Percentiles rank a stretch among this genome's conserved stretches.
Conservation (phyloP, 371 early-diverging fungal species). For the Mucor saturninus region DNA sequence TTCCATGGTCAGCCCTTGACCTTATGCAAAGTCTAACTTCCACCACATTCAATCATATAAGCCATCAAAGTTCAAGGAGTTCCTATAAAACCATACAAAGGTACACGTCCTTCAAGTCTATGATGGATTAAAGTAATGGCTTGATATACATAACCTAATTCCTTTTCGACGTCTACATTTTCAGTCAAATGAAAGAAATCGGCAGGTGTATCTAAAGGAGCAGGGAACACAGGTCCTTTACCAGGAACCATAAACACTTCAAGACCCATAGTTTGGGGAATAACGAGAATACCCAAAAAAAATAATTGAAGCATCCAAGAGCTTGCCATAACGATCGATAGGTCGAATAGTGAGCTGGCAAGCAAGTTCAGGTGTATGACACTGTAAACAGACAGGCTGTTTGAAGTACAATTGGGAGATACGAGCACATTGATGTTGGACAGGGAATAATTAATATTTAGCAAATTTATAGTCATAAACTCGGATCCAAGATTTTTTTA, state of each 20-base stretch:
- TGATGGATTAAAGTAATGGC: conserved; percentile 94
- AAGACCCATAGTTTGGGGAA: conserved; percentile 96
- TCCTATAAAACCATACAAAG: conserved; percentile 94
- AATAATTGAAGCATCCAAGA: conserved; percentile 96
- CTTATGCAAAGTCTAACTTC: conserved; percentile 87
- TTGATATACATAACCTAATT: conserved; percentile 90
- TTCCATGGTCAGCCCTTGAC: conserved; percentile 91
- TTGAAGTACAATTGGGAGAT: no score
- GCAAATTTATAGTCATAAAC: no score
- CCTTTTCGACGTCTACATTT: conserved; percentile 72
- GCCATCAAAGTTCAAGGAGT: conserved; percentile 99
- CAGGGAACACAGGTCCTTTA: conserved; percentile 92
- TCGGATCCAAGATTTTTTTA: no score
- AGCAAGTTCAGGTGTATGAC: conserved; percentile 93
- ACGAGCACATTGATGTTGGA: no score
- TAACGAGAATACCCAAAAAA: conserved; percentile 97
- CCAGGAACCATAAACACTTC: conserved; percentile 93
- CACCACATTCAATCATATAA: conserved; percentile 98
- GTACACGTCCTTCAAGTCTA: conserved; percentile 84
- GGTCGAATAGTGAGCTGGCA: conserved; percentile 95
- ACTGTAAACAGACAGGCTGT: conserved; percentile 24
- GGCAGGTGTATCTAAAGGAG: conserved; percentile 74
- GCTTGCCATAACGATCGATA: conserved; percentile 86
- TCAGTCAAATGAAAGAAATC: conserved; percentile 73
- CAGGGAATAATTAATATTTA: no score